Base-by-base conservation (phyloP, 2,329 filamentous ascomycete genomes). In the Cytospora chrysosperma region DNA sequence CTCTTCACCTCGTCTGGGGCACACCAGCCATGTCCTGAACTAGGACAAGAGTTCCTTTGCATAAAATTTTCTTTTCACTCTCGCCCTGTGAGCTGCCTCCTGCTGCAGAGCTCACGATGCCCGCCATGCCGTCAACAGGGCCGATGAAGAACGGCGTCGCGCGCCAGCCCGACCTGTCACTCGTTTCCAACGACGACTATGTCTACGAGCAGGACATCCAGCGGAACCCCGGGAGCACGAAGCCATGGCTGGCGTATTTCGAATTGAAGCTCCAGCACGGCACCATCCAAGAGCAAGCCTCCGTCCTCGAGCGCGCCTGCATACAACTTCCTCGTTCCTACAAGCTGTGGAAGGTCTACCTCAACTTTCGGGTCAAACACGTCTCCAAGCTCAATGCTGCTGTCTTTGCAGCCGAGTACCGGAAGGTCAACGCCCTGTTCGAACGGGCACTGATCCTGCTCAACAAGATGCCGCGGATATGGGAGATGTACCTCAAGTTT, bases 381-480 rank as follows among this genome's bases (percentile, higher is more conserved):
- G 82, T 97, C 65, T 82, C 87, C 66, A 90, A 88, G 73, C 86
- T 94, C 69, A 98, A 97, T 75, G 88, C 94, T 15, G 90, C 91
- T 62, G 84, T 88, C 63, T 92, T 91, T 75, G 86, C 87, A 59
- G 79, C 85, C 64, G 93, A 99, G 73, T 98, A 90, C 77, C 85
- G 88, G 73, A 99, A 98, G 77, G 93, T 98, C 74, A 99, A 99
- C 75, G 85, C 91, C 60, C 86, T 98, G 49, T 99, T 97, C 74
- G 95, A 99, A 78, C 86, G 92, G 70, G 93, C 95, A 4, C 80
- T 99, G 58, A 91, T 97, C 64, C 83, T 99, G 49, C 85, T 99
- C 67, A 97, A 99, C 79, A 99, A 99, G 79, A 99, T 99, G 95
- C 95, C 96, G 27, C 86, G 88, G 69, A 95, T 99, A 73, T 99